These are phyloP conservation scores for Sophora flavescens DNA, from an alignment of 306 rosid genomes.

Conservation along the genomic window DNA sequence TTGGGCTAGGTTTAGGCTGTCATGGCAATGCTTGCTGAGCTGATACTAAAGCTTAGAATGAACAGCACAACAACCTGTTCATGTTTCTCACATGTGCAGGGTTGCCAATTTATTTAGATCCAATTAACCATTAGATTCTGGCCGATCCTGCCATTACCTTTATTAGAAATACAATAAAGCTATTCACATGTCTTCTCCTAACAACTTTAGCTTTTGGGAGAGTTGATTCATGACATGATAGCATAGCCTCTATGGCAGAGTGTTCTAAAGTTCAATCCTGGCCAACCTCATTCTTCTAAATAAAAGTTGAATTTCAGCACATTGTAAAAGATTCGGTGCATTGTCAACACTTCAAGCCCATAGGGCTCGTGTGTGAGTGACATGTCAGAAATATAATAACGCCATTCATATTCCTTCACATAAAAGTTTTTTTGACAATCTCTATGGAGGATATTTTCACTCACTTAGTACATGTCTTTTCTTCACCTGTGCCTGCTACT, in stretches of 20 bases:
- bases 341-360: not conserved
- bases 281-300: not conserved
- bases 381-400: not conserved
- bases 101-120: no score
- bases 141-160: no score
- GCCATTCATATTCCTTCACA: no score
- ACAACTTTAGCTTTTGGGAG: not conserved
- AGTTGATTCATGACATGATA: not conserved
- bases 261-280: not conserved
- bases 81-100: no score
- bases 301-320: not conserved
- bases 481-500: slow-evolving; percentile 16
- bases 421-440: not conserved
- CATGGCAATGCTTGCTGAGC: slow-evolving; percentile 18
- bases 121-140: no score
- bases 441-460: not conserved
- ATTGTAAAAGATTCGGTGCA: not conserved
- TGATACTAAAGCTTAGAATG: not conserved
- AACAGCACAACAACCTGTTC: no score
- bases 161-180: no score
- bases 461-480: slow-evolving; percentile 1
- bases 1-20: not conserved
- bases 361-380: not conserved
- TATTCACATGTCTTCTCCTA: no score
- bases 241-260: not conserved